Evolutionary conservation across 1,284 basidiomycete genomes (phyloP), one percentile per base, ranked within the genome.

Genomic region (Sanghuangporus weigelae): DNA sequence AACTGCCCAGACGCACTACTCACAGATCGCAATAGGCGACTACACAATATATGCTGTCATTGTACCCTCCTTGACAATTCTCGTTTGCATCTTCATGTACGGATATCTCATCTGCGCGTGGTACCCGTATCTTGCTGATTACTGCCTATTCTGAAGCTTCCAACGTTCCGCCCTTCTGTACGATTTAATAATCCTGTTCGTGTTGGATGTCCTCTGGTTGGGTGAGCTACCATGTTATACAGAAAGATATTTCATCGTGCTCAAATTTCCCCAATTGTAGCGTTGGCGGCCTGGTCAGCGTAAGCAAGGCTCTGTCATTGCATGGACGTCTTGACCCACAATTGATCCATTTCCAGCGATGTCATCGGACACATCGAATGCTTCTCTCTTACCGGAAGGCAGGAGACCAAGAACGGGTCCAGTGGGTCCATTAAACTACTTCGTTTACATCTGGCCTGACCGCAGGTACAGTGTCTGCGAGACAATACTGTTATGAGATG

Each of bases 281-380:
- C 86, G 35, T 82, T 89, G 83, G 89, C 79, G 36, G 82, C 90
- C 26, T 92, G 89, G 88, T 76, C 87, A 36, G 79, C 81, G 89
- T 91, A 73, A 73, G 86, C 72, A 36, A 53, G 53, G 40, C 19
- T 62, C 57, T 50, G 16, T 35, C n/a, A 14, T 3, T 35, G 38
- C 42, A 23, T 48, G 44, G 55, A 39, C 49, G 35, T 48, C 48
- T 31, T 31, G 66, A 55, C 58, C n/a, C 49, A 46, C 54, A 39
- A n/a, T 36, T 50, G n/a, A 49, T 12, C 4, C 1, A 2, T 42
- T 44, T 59, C 38, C 63, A 91, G 89, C 50, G 89, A 92, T 73
- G 78, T 90, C 57, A 85, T 90, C 62, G 87, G 88, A 6, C 72
- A 74, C 66, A 71, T 79, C 1, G 87, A 91, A 70, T 92, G 89